A percentile compares a stretch with the other conserved stretches of the same genome.
phyloP scores from a whole-genome alignment of 805 yeast species.

The Yamadazyma phyllophila region DNA sequence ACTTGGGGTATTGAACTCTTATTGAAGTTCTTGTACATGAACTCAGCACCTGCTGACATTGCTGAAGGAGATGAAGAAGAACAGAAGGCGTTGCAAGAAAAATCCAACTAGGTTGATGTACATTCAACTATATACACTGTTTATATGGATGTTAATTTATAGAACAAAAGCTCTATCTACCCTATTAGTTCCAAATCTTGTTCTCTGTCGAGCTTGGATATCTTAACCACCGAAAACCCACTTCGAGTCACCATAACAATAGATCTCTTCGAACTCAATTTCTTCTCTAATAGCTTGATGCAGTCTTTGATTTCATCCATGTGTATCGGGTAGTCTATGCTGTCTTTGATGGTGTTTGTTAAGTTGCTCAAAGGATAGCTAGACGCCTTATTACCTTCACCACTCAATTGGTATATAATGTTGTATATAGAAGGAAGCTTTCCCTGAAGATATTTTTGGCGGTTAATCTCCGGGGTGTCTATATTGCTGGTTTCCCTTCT shows the following conservation, averaged over 20 bases:
- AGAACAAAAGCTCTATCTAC: background rate
- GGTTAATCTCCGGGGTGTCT: conserved; percentile 22
- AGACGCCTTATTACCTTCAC: background rate
- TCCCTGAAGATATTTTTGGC: conserved; percentile 22
- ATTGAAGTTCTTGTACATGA: conserved; percentile 86
- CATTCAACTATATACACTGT: background rate
- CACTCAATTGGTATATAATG: conserved; percentile 29
- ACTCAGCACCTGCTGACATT: conserved; percentile 88
- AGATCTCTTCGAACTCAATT: conserved; percentile 5
- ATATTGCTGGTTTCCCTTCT: conserved; percentile 13
- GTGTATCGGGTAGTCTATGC: conserved; percentile 29
- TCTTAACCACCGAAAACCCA: conserved; percentile 24
- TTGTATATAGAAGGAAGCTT: conserved; percentile 33
- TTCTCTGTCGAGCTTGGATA: conserved; percentile 25
- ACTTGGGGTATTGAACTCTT: conserved; percentile 75
- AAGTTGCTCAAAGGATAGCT: conserved; percentile 26
- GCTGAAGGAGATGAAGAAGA: conserved; percentile 46
- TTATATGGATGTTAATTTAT: conserved; percentile 1
- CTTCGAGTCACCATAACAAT: conserved; percentile 23
- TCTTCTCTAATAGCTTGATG: conserved; percentile 19
- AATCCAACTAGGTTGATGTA: background rate
- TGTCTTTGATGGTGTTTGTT: conserved; percentile 30
- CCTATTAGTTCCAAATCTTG: conserved; percentile 23
- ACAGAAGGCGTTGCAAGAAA: background rate
- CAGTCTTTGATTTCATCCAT: conserved; percentile 29